Conservation (phyloP, 441 rosid genomes). For the Cnidoscolus chayamansa region DNA sequence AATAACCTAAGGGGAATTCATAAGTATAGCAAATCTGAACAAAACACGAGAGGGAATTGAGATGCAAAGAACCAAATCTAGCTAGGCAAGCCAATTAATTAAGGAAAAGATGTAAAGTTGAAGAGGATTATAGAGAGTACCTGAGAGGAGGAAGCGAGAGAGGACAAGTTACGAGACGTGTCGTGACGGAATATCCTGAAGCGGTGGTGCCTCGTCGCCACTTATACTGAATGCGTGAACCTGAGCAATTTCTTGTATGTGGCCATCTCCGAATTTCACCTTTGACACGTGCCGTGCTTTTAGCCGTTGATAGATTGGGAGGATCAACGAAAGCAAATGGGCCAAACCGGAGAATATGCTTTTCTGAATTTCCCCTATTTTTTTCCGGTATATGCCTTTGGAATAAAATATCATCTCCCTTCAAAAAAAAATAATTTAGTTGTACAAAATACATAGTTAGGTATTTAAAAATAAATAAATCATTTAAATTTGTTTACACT, state of each 20-base stretch:
- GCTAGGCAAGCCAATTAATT: not conserved
- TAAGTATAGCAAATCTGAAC: not conserved
- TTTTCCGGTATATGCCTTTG: not conserved
- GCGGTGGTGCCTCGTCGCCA: conserved; percentile 26
- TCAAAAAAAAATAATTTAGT: too few species aligned
- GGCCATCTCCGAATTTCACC: not conserved
- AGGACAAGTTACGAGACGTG: not conserved
- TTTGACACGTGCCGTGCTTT: conserved; percentile 12
- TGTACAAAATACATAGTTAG: too few species aligned
- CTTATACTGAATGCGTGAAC: conserved; percentile 9
- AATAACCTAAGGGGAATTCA: not conserved
- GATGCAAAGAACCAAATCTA: too few species aligned
- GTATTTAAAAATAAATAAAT: too few species aligned
- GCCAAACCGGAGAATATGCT: not conserved
- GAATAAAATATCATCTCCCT: too few species aligned
- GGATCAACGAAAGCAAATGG: not conserved
- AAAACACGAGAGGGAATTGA: not conserved
- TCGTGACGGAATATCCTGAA: not conserved
- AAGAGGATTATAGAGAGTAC: not conserved
- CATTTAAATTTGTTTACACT: too few species aligned
- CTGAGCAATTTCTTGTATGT: too few species aligned
- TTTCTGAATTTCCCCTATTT: not conserved
- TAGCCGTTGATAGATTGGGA: not conserved
- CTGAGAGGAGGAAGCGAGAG: conserved; percentile 13
- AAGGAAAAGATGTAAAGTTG: not conserved